Conservation (phyloP, 495 filamentous ascomycete species). For the Aspergillus wentii region DNA sequence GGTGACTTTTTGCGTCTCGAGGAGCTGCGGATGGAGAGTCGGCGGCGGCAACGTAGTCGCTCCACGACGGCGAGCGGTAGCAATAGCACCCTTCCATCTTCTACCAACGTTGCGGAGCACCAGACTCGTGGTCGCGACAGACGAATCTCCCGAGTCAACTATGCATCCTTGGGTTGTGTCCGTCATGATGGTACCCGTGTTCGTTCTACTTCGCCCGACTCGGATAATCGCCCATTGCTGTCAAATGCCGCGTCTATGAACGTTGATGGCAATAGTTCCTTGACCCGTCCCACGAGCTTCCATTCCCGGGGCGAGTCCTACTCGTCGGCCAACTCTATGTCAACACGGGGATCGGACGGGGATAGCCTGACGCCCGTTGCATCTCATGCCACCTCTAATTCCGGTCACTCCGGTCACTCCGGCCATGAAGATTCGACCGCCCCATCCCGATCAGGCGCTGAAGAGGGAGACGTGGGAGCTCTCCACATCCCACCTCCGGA, state of each 20-base stretch:
- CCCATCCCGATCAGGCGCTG: slow-evolving; percentile 15
- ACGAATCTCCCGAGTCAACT: slow-evolving; percentile 77
- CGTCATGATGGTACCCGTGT: slow-evolving; percentile 85
- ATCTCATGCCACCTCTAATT: slow-evolving; percentile 17
- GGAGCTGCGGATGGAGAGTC: slow-evolving; percentile 47
- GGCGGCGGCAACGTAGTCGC: slow-evolving; percentile 19
- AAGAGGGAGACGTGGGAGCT: slow-evolving; percentile 33
- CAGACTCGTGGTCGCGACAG: slow-evolving; percentile 64
- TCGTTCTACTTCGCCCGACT: slow-evolving; percentile 74
- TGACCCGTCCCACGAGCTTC: slow-evolving; percentile 17
- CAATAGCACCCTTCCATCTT: slow-evolving; percentile 20
- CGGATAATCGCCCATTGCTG: slow-evolving; percentile 69
- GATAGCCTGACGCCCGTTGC: slow-evolving; percentile 22
- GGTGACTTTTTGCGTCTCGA: slow-evolving; percentile 62
- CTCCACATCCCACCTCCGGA: slow-evolving; percentile 37
- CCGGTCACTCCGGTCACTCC: neutral
- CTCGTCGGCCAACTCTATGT: slow-evolving; percentile 28
- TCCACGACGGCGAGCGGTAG: slow-evolving; percentile 26
- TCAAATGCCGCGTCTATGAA: slow-evolving; percentile 62
- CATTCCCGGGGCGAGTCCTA: slow-evolving; percentile 31
- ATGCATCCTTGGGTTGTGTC: slow-evolving; percentile 80
- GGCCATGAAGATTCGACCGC: slow-evolving; percentile 11
- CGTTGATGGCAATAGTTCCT: slow-evolving; percentile 14
- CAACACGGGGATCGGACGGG: slow-evolving; percentile 20
- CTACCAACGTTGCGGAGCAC: slow-evolving; percentile 54